Evolutionary conservation across 2,329 filamentous ascomycete genomes (phyloP).

Genomic region (Microcera coccophila): DNA sequence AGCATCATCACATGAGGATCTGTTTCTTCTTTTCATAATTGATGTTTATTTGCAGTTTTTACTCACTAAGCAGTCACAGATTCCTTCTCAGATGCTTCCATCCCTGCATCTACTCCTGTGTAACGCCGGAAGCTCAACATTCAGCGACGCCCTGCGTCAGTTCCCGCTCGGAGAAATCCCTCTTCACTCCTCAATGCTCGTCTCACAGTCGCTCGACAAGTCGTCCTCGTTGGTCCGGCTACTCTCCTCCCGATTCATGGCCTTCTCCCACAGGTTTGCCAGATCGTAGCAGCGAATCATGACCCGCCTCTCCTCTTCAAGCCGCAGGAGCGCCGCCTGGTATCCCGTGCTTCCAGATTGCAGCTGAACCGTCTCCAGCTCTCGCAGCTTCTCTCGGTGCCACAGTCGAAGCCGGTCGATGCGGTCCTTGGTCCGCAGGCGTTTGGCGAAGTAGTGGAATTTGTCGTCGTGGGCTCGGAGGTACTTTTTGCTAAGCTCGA

Average conservation of each 20-base stretch:
- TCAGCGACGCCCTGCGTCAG: background rate
- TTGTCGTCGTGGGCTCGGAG: slow-evolving; percentile 14
- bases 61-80: too few species aligned
- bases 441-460: slow-evolving; percentile 18
- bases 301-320: slow-evolving; percentile 16
- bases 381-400: slow-evolving; percentile 15
- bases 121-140: background rate
- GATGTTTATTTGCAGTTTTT: too few species aligned
- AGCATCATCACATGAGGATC: too few species aligned
- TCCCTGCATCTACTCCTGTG: too few species aligned
- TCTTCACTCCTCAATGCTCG: slow-evolving; percentile 10
- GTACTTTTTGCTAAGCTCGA: slow-evolving; percentile 14
- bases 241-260: slow-evolving; percentile 8
- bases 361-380: slow-evolving; percentile 10
- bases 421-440: slow-evolving; percentile 15
- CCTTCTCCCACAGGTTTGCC: slow-evolving; percentile 15
- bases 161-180: background rate
- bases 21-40: too few species aligned
- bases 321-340: slow-evolving; percentile 6
- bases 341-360: slow-evolving; percentile 10
- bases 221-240: slow-evolving; percentile 5
- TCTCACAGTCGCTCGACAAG: slow-evolving; percentile 15
- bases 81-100: too few species aligned
- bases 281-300: slow-evolving; percentile 17
- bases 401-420: slow-evolving; percentile 16